A percentile compares a stretch with the other conserved stretches of the same genome.
phyloP scores from a whole-genome alignment of 176 grass and related monocot genomes.

The Tuctoria greenei region DNA sequence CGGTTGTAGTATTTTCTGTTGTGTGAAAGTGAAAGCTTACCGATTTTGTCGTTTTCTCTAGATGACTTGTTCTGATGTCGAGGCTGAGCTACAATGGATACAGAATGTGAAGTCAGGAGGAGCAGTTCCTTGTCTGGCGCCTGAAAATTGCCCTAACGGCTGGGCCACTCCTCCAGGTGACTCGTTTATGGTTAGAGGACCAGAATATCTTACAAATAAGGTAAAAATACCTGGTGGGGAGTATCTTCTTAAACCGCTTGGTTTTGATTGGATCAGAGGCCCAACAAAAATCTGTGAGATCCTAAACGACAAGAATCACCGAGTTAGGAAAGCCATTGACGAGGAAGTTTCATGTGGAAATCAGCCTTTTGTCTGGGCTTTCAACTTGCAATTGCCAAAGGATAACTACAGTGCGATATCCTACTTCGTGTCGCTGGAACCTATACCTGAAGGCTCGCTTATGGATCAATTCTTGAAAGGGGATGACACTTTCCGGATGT shows the following conservation, averaged over 20 bases:
- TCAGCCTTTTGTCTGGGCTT: slow-evolving; percentile 86
- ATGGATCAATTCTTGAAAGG: slow-evolving; percentile 92
- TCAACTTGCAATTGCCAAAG: slow-evolving; percentile 94
- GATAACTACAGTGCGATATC: slow-evolving; percentile 75
- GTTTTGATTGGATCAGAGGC: slow-evolving; percentile 88
- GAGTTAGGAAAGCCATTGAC: slow-evolving; percentile 69
- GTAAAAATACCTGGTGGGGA: slow-evolving; percentile 72
- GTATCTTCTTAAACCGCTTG: slow-evolving; percentile 85
- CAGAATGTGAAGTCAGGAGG: slow-evolving; percentile 61
- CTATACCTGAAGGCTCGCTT: slow-evolving; percentile 57
- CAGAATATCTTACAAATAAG: slow-evolving; percentile 76
- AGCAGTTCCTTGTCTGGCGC: slow-evolving; percentile 61
- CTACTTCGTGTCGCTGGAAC: slow-evolving; percentile 72
- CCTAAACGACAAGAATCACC: slow-evolving; percentile 69
- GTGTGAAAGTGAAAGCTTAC: background rate
- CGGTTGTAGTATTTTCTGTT: background rate
- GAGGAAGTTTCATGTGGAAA: slow-evolving; percentile 49
- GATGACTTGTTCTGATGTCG: slow-evolving; percentile 60
- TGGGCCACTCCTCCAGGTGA: slow-evolving; percentile 72
- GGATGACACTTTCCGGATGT: slow-evolving; percentile 79
- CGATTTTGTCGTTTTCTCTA: background rate
- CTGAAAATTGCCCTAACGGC: slow-evolving; percentile 56
- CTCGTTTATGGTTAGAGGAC: slow-evolving; percentile 82
- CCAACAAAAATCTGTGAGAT: slow-evolving; percentile 64
- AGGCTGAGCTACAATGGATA: slow-evolving; percentile 68